These are phyloP conservation scores for Lactarius quietus DNA, from an alignment of 768 basidiomycete genomes.

Conservation along the genomic window DNA sequence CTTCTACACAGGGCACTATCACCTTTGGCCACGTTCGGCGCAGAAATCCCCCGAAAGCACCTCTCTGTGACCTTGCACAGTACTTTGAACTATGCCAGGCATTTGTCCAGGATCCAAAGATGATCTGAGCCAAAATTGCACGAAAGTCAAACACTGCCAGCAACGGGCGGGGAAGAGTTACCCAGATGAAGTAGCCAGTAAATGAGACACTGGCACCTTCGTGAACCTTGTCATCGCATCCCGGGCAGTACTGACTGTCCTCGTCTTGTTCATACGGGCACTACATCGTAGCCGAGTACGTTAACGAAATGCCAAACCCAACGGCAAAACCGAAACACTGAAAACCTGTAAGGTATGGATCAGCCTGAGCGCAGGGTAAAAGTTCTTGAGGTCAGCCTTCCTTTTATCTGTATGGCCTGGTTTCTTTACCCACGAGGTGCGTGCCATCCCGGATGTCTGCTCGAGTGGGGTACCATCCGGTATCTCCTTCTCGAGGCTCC, in stretches of 20 bases:
- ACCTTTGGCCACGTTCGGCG: conserved; percentile 40
- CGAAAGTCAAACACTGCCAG: conserved; percentile 43
- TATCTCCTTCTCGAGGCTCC: conserved; percentile 39
- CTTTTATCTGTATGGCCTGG: conserved; percentile 38
- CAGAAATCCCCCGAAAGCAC: conserved; percentile 35
- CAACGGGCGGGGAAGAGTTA: conserved; percentile 31
- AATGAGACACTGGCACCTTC: conserved; percentile 68
- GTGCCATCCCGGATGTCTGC: conserved; percentile 36
- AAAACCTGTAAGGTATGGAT: conserved; percentile 59
- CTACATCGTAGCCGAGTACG: conserved; percentile 34
- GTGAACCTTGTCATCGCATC: conserved; percentile 65
- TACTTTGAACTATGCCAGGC: conserved; percentile 70
- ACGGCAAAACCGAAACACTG: background rate
- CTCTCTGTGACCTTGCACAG: conserved; percentile 77
- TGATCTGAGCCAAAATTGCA: conserved; percentile 73
- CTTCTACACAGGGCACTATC: conserved; percentile 92
- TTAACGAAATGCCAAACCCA: background rate
- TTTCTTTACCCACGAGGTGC: conserved; percentile 41
- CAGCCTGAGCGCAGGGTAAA: conserved; percentile 61
- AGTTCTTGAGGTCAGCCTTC: conserved; percentile 36
- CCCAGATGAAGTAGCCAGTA: conserved; percentile 80
- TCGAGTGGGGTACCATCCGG: conserved; percentile 40
- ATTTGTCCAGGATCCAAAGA: conserved; percentile 76
- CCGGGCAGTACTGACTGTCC: conserved; percentile 67
- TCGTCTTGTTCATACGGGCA: conserved; percentile 78